Conservation (phyloP, 495 filamentous ascomycete species). For the Talaromyces nanjingensis region DNA sequence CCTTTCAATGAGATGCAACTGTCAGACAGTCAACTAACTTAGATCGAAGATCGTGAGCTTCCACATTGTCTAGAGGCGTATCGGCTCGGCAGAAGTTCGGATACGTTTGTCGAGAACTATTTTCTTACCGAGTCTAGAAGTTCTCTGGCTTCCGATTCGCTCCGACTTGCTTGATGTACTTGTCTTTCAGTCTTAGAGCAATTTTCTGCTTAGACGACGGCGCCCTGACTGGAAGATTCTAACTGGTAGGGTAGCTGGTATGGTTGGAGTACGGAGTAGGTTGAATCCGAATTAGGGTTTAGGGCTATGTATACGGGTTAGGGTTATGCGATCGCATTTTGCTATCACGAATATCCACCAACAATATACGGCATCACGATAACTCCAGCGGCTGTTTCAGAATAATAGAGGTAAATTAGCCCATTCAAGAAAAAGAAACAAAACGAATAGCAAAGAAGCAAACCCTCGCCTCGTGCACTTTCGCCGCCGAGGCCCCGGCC, state of each 20-base stretch:
- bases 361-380: neutral
- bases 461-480: neutral
- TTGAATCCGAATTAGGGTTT: neutral
- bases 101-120: neutral
- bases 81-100: neutral
- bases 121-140: neutral
- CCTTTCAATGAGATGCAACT: neutral
- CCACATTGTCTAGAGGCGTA: neutral
- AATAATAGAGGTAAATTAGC: neutral
- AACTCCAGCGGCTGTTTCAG: neutral
- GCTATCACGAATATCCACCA: neutral
- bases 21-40: neutral
- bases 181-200: neutral
- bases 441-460: neutral
- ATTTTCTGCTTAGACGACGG: neutral
- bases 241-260: neutral
- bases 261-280: neutral
- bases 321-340: neutral
- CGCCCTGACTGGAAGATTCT: neutral
- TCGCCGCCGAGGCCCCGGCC: neutral
- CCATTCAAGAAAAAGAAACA: neutral
- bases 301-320: neutral
- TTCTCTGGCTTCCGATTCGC: neutral
- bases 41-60: neutral
- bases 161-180: neutral